These are phyloP conservation scores for Cystobasidium tubakii DNA, from an alignment of 768 basidiomycete species.

Conservation along the genomic window DNA sequence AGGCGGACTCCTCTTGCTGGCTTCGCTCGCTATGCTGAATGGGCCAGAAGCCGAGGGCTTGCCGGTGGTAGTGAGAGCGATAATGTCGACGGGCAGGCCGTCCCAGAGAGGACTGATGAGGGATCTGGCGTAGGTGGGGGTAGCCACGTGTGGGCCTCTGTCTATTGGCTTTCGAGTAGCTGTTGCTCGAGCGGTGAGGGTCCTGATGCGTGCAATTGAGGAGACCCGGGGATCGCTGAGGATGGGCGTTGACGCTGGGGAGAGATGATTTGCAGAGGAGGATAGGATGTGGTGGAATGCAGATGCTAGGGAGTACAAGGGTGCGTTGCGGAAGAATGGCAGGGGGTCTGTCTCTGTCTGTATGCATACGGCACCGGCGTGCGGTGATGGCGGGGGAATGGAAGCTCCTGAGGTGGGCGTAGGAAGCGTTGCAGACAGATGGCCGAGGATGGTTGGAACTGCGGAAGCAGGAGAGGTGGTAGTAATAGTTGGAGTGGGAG, in stretches of 20 bases:
- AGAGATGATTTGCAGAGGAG: background rate
- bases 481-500: too few relatives aligned
- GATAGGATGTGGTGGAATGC: background rate
- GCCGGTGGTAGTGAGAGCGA: constrained; percentile 22
- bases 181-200: constrained; percentile 15
- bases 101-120: constrained; percentile 30
- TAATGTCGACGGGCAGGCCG: constrained; percentile 30
- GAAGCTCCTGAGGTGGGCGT: background rate
- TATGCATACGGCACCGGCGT: background rate
- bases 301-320: background rate
- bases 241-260: background rate
- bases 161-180: background rate
- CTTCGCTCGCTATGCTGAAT: background rate
- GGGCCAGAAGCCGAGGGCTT: constrained; percentile 22
- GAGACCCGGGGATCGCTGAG: constrained; percentile 12
- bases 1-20: background rate
- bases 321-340: background rate
- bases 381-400: background rate
- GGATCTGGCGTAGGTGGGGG: constrained; percentile 23
- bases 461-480: too few relatives aligned
- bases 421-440: background rate
- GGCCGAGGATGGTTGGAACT: background rate
- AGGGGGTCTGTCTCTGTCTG: background rate
- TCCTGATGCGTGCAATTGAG: background rate
- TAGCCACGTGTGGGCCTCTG: background rate